Evolutionary conservation across 768 basidiomycete species (phyloP).

Genomic region (Piloderma croceum): DNA sequence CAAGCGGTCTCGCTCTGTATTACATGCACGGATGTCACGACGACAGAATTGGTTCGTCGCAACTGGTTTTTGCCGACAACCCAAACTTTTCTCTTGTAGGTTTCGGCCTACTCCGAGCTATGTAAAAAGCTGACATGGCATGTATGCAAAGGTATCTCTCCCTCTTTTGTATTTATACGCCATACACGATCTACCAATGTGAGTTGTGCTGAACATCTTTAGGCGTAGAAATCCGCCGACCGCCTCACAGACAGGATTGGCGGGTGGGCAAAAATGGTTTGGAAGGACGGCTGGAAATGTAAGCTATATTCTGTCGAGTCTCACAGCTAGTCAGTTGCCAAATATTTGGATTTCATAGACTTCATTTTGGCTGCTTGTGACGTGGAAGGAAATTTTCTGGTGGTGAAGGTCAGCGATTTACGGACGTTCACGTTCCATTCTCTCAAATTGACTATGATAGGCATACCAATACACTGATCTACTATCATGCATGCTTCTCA

Average conservation of each 20-base stretch:
- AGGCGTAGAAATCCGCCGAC: too few species aligned
- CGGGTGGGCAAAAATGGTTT: conserved; percentile 71
- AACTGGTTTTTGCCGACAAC: conserved; percentile 76
- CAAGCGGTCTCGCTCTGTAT: conserved; percentile 85
- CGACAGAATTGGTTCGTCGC: conserved; percentile 64
- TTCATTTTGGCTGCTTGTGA: conserved; percentile 74
- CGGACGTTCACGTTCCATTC: conserved; percentile 3
- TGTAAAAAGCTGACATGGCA: background rate
- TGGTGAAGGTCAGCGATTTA: conserved; percentile 68
- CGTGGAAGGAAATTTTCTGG: conserved; percentile 85
- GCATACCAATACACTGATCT: conserved; percentile 85
- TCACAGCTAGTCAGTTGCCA: background rate
- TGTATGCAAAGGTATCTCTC: conserved; percentile 60
- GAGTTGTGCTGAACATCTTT: too few species aligned
- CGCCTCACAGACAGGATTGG: too few species aligned
- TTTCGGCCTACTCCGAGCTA: conserved; percentile 11
- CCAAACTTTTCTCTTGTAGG: conserved; percentile 79
- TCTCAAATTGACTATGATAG: too few species aligned
- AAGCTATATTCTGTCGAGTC: conserved; percentile 16
- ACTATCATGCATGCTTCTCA: conserved; percentile 87
- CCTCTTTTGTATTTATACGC: conserved; percentile 70
- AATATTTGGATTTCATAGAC: conserved; percentile 39
- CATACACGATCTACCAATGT: conserved; percentile 89
- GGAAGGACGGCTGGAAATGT: conserved; percentile 87
- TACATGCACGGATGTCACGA: conserved; percentile 83